Base-by-base conservation (phyloP, 1,284 basidiomycete genomes). In the Sutorius eximius region DNA sequence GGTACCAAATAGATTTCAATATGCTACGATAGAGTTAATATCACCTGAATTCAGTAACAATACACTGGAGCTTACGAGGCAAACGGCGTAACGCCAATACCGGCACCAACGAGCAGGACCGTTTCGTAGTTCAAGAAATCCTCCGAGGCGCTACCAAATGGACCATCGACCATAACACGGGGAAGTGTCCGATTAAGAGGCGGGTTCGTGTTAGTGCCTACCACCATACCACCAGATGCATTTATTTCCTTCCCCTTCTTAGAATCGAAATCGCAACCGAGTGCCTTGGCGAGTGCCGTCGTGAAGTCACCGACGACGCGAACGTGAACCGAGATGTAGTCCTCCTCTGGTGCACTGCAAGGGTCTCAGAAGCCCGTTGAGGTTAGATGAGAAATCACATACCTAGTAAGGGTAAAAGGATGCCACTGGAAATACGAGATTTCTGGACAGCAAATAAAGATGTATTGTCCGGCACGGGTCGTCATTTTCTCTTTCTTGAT, bases 391-490 rank as follows among this genome's bases (percentile, higher is more conserved):
- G 18, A 45, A 37, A 38, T 24, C 44, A 67, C 74, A 37, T 56
- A 80, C 81, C 85, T 88, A 24, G 91, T 95, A 59, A 95, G 82
- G 16, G 92, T 95, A 78, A 95, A 95, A 22, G 93, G 93, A 69
- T 95, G 92, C 89, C 93, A 96, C 68, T 95, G 92, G 81, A 89
- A 95, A 77, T 92, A 94, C 11, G 89, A 92, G 37, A 95, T 77
- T 70, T 91, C 90, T 8, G 93, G 93, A 73, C 91, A 90, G 58
- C 75, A 84, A 47, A 95, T 71, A 77, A 94, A 94, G 69, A 95
- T 91, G 72, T 95, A 95, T 71, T 94, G 88, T 18, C 92, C 92
- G 2, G 92, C 91, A 20, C 85, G 81, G 30, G 82, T 85, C 2
- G 75, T 86, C 0, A 84, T 91, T 73, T 87, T 89, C 65, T 95